phyloP scores from a whole-genome alignment of 2,329 filamentous ascomycete genomes.

The Sclerotiophoma versabilis region DNA sequence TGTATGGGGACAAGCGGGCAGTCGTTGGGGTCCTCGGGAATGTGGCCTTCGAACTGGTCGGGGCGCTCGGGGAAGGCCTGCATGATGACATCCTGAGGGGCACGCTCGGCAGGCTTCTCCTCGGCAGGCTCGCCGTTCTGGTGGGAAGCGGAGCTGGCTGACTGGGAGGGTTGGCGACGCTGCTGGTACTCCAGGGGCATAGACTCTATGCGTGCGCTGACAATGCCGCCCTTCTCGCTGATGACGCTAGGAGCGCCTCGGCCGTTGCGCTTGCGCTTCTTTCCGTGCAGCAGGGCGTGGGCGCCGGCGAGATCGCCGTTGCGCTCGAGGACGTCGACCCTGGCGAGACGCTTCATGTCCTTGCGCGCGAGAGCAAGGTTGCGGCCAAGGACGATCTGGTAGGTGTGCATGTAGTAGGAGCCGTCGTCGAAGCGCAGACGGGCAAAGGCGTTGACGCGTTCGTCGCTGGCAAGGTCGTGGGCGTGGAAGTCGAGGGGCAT shows the following conservation, averaged over 20 bases:
- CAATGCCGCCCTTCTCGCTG: conserved; percentile 73
- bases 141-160: conserved; percentile 58
- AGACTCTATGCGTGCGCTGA: conserved; percentile 49
- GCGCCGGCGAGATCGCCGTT: conserved; percentile 37
- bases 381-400: conserved; percentile 74
- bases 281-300: conserved; percentile 37
- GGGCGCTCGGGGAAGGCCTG: conserved; percentile 45
- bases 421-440: conserved; percentile 77
- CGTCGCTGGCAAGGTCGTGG: conserved; percentile 27
- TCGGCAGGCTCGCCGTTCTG: conserved; percentile 43
- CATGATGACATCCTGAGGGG: conserved; percentile 46
- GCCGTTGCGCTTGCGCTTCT: conserved; percentile 60
- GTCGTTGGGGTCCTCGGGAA: conserved; percentile 65
- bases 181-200: conserved; percentile 47
- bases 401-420: conserved; percentile 80
- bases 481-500: conserved; percentile 20
- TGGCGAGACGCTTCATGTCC: conserved; percentile 59
- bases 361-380: conserved; percentile 61
- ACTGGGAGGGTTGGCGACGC: conserved; percentile 54
- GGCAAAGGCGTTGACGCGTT: conserved; percentile 65
- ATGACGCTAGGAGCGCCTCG: conserved; percentile 65
- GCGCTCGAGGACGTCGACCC: conserved; percentile 35
- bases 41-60: conserved; percentile 64
- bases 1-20: conserved; percentile 76
- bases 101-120: conserved; percentile 39